Conservation (phyloP, 2,329 filamentous ascomycete species). For the Colletotrichum simmondsii region DNA sequence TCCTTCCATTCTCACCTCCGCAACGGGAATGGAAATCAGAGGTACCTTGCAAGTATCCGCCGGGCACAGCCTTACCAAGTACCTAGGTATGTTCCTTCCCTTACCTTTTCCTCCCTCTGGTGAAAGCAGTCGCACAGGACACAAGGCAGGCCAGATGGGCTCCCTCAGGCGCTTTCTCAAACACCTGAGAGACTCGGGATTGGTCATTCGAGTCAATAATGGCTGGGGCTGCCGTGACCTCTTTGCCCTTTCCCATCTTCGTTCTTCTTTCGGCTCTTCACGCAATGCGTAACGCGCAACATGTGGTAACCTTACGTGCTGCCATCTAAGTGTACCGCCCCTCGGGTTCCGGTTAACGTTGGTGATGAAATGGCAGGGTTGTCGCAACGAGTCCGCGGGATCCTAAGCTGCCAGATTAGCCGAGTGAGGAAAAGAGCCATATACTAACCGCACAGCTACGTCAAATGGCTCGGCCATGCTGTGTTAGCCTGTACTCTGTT, state of each 20-base stretch:
- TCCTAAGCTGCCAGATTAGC: not conserved
- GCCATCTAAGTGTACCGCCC: not conserved
- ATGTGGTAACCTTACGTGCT: not conserved
- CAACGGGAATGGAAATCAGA: not conserved
- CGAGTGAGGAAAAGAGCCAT: not conserved
- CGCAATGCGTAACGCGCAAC: too few relatives aligned
- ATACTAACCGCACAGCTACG: not conserved
- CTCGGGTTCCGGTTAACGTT: not conserved
- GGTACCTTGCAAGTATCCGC: not conserved
- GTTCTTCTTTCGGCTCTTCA: not conserved
- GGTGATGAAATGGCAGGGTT: not conserved
- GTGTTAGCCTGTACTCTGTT: not conserved
- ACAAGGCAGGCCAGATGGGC: not conserved
- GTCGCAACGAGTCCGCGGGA: not conserved
- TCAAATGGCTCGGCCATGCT: not conserved
- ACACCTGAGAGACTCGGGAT: not conserved
- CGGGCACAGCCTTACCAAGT: not conserved
- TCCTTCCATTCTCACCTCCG: too few relatives aligned
- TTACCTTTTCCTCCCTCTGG: not conserved
- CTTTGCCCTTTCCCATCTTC: not conserved
- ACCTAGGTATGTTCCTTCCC: not conserved
- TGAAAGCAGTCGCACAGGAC: not conserved
- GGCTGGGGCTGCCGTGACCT: not conserved
- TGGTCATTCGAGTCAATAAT: not conserved
- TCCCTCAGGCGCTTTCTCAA: not conserved